Evolutionary conservation across 129 eudicot genomes (phyloP).

Genomic region (Tagetes erecta): DNA sequence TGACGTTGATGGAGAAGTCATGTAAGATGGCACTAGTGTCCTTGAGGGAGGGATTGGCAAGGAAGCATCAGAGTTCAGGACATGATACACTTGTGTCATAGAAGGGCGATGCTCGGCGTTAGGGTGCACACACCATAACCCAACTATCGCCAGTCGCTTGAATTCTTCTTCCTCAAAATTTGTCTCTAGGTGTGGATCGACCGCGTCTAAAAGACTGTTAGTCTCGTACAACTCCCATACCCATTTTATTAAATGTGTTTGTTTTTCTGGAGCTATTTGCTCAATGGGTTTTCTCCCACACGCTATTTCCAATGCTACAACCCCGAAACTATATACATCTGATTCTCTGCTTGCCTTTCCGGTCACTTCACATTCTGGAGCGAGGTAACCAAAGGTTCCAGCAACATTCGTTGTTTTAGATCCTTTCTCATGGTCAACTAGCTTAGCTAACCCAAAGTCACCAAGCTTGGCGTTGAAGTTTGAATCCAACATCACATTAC

Average conservation of each 20-base stretch:
- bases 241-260: constrained; percentile 26
- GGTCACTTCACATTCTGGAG: constrained; percentile 42
- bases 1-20: neutral
- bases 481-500: constrained; percentile 51
- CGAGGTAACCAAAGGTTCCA: constrained; percentile 52
- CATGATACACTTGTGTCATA: constrained; percentile 32
- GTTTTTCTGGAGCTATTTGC: neutral
- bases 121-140: constrained; percentile 57
- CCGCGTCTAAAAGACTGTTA: constrained; percentile 39
- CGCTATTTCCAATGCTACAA: constrained; percentile 44
- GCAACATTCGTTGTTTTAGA: constrained; percentile 39
- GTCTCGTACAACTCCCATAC: constrained; percentile 46
- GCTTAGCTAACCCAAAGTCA: constrained; percentile 48
- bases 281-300: constrained; percentile 41
- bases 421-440: constrained; percentile 48
- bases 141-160: constrained; percentile 36
- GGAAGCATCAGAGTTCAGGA: constrained; percentile 32
- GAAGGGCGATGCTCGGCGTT: constrained; percentile 34
- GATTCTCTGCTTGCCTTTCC: constrained; percentile 49
- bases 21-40: constrained; percentile 33
- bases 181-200: constrained; percentile 25
- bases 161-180: constrained; percentile 29
- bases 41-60: constrained; percentile 29
- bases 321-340: constrained; percentile 54
- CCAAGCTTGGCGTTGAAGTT: constrained; percentile 46